Percentiles rank a stretch among this genome's conserved stretches.
These are phyloP conservation scores for Sesbania bispinosa DNA, from an alignment of 306 rosid genomes.

Conservation along the genomic window DNA sequence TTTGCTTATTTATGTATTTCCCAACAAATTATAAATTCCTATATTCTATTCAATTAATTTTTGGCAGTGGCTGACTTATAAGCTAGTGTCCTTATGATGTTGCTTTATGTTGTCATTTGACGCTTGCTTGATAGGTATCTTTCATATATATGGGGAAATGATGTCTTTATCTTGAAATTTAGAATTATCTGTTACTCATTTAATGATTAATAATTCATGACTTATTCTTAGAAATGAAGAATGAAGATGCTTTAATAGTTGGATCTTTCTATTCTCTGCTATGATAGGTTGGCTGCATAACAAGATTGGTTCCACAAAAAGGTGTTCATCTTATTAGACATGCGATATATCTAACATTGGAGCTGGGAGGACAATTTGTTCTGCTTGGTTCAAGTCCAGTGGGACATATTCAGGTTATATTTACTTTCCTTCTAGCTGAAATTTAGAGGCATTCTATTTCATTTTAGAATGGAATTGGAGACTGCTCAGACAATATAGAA, in stretches of 20 bases:
- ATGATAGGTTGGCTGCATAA: constrained; percentile 84
- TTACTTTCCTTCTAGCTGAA: constrained; percentile 30
- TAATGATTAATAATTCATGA: constrained; percentile 3
- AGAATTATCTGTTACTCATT: constrained; percentile 13
- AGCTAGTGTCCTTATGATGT: no score
- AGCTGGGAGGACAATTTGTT: constrained; percentile 92
- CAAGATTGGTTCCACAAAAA: constrained; percentile 97
- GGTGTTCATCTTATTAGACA: constrained; percentile 96
- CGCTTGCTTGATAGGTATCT: background rate
- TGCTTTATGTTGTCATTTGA: constrained; percentile 12
- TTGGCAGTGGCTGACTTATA: no score
- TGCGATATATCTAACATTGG: constrained; percentile 81
- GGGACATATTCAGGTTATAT: constrained; percentile 76
- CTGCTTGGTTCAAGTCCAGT: constrained; percentile 97
- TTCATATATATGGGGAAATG: background rate
- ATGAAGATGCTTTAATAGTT: constrained; percentile 18
- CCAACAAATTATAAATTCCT: background rate
- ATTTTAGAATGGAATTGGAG: constrained; percentile 16
- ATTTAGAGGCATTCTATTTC: constrained; percentile 7
- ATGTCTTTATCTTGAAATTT: constrained; percentile 13
- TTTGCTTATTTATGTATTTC: background rate
- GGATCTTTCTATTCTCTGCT: constrained; percentile 22
- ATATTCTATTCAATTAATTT: background rate
- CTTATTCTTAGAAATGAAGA: background rate
- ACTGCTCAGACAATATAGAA: background rate